phyloP scores from a whole-genome alignment of 495 filamentous ascomycete species.

The Tuber calosporum region DNA sequence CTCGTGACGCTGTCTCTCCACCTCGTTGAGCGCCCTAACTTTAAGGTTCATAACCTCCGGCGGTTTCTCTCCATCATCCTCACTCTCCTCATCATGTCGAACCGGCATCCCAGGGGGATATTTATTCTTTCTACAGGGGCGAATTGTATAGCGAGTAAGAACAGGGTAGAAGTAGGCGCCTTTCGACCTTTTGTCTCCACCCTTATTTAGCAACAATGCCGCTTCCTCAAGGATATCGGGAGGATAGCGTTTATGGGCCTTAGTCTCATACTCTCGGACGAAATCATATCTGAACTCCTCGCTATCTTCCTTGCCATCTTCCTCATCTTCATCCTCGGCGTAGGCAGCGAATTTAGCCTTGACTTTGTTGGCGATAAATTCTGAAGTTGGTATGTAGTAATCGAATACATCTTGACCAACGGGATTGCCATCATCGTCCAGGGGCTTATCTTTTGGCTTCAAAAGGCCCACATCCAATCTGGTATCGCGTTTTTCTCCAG shows the following conservation, averaged over 20 bases:
- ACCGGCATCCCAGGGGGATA: conserved; percentile 38
- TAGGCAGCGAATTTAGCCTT: conserved; percentile 64
- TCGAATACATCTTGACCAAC: conserved; percentile 41
- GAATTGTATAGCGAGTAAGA: conserved; percentile 55
- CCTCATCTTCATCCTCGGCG: conserved; percentile 61
- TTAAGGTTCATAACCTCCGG: conserved; percentile 40
- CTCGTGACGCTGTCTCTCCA: conserved; percentile 42
- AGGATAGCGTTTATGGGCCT: conserved; percentile 54
- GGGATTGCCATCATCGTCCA: conserved; percentile 44
- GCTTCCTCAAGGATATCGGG: conserved; percentile 52
- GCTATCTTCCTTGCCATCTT: conserved; percentile 50
- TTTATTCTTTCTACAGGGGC: conserved; percentile 53
- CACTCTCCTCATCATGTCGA: conserved; percentile 44
- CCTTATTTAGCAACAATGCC: conserved; percentile 48
- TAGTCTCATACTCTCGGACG: conserved; percentile 77
- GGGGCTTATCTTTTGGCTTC: conserved; percentile 54
- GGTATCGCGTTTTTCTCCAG: conserved; percentile 58
- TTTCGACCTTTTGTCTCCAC: conserved; percentile 42
- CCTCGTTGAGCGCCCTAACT: conserved; percentile 35
- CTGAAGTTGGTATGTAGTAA: conserved; percentile 34
- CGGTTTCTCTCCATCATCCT: conserved; percentile 42
- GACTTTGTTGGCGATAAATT: conserved; percentile 49
- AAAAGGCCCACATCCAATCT: conserved; percentile 76
- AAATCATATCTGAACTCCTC: conserved; percentile 67
- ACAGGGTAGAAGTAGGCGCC: conserved; percentile 90